A percentile compares a stretch with the other conserved stretches of the same genome.
phyloP scores from a whole-genome alignment of 305 asterid genomes.

The Nicotiana rustica region DNA sequence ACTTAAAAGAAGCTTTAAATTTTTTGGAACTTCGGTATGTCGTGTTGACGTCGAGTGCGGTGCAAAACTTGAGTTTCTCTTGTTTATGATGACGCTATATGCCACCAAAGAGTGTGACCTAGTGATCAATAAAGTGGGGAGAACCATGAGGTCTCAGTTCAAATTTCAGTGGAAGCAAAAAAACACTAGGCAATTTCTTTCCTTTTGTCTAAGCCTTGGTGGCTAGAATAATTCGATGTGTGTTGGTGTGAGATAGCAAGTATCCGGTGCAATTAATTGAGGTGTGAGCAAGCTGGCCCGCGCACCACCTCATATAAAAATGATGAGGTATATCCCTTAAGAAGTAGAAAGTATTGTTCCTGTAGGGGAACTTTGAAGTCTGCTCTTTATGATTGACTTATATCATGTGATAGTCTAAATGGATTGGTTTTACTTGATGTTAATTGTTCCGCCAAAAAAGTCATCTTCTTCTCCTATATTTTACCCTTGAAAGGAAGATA shows the following conservation, averaged over 20 bases:
- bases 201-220: no score
- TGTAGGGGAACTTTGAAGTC: not conserved
- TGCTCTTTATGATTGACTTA: not conserved
- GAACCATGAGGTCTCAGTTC: no score
- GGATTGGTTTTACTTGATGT: not conserved
- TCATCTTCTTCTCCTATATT: not conserved
- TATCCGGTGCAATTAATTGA: no score
- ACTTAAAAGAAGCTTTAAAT: not conserved
- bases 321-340: not conserved
- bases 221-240: no score
- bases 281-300: no score
- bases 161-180: no score
- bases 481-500: not conserved
- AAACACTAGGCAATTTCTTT: no score
- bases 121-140: no score
- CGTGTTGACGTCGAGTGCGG: not conserved
- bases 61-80: not conserved
- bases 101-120: no score
- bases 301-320: no score
- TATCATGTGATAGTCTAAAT: not conserved
- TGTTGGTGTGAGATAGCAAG: no score
- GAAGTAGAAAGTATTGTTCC: not conserved
- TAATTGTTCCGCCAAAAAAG: not conserved
- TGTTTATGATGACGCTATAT: not conserved
- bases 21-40: not conserved